Conservation (phyloP, 2,329 filamentous ascomycete genomes). For the Phialocephala sp. region DNA sequence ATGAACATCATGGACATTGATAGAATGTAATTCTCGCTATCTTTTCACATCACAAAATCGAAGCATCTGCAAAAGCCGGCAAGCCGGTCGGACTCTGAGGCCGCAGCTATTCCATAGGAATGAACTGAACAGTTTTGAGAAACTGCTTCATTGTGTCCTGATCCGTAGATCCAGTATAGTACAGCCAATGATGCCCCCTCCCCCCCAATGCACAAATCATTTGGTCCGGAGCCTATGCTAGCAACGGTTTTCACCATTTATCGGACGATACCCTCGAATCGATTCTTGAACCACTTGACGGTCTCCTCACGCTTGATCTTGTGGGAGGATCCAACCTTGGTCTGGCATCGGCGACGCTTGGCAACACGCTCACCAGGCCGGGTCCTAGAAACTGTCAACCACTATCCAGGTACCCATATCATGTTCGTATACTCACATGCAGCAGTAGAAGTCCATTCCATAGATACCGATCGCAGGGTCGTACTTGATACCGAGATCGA, state of each 20-base stretch:
- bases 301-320: conserved; percentile 94
- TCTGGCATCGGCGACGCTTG: conserved; percentile 90
- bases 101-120: conserved; percentile 66
- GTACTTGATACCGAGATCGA: conserved; percentile 99
- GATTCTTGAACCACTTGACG: conserved; percentile 92
- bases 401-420: conserved; percentile 2
- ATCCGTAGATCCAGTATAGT: conserved; percentile 42
- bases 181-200: conserved; percentile 38
- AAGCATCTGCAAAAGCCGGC: conserved; percentile 58
- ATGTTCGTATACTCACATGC: conserved; percentile 73
- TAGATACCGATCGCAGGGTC: conserved; percentile 98
- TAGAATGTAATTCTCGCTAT: not conserved
- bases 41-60: not conserved
- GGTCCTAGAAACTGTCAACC: conserved; percentile 60
- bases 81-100: conserved; percentile 77
- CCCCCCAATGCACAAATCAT: conserved; percentile 33
- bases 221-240: conserved; percentile 38
- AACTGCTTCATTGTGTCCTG: conserved; percentile 49
- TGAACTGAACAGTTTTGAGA: conserved; percentile 54
- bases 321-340: conserved; percentile 85
- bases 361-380: conserved; percentile 97
- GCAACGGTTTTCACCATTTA: conserved; percentile 60
- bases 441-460: conserved; percentile 99
- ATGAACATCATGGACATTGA: not conserved
- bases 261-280: conserved; percentile 81